phyloP scores from a whole-genome alignment of 108 stramenopile species.

The Cyclostephanos invisitatus region DNA sequence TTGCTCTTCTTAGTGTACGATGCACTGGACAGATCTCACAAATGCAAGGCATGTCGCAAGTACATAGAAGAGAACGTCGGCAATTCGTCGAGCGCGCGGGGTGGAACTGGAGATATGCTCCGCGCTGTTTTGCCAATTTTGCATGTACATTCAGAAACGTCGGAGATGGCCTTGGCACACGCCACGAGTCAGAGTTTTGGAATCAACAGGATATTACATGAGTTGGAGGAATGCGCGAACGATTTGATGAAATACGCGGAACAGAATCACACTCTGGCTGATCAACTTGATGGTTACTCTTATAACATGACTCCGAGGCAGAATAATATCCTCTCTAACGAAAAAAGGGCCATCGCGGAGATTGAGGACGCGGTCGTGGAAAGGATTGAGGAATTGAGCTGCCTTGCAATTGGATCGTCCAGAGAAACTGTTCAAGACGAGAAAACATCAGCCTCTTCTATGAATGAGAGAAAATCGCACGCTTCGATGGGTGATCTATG shows the following conservation, averaged over 20 bases:
- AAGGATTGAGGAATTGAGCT: slow-evolving; percentile 21
- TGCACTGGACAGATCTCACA: slow-evolving; percentile 25
- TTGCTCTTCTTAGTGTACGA: slow-evolving; percentile 33
- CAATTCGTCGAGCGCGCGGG: not conserved
- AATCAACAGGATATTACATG: slow-evolving; percentile 24
- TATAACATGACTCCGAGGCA: slow-evolving; percentile 22
- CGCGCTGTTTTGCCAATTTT: slow-evolving; percentile 42
- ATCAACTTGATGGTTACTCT: slow-evolving; percentile 31
- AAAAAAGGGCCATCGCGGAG: slow-evolving; percentile 47
- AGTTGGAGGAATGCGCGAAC: slow-evolving; percentile 38
- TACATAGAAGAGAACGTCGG: slow-evolving; percentile 12
- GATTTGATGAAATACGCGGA: slow-evolving; percentile 45
- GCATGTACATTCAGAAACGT: slow-evolving; percentile 34
- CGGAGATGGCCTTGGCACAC: slow-evolving; percentile 30
- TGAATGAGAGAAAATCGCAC: not conserved
- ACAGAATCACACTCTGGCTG: slow-evolving; percentile 45
- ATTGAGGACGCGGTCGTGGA: slow-evolving; percentile 42
- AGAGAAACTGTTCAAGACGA: not conserved
- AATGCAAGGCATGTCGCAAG: slow-evolving; percentile 22
- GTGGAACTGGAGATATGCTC: slow-evolving; percentile 14
- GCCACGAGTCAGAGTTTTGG: slow-evolving; percentile 33
- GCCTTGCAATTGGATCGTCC: not conserved
- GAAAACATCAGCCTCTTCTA: not conserved
- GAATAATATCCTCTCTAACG: slow-evolving; percentile 22
- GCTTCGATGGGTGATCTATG: slow-evolving; percentile 3